Evolutionary conservation across 768 basidiomycete genomes (phyloP), one percentile per base, ranked within the genome.

Genomic region (Mrakia gelida): DNA sequence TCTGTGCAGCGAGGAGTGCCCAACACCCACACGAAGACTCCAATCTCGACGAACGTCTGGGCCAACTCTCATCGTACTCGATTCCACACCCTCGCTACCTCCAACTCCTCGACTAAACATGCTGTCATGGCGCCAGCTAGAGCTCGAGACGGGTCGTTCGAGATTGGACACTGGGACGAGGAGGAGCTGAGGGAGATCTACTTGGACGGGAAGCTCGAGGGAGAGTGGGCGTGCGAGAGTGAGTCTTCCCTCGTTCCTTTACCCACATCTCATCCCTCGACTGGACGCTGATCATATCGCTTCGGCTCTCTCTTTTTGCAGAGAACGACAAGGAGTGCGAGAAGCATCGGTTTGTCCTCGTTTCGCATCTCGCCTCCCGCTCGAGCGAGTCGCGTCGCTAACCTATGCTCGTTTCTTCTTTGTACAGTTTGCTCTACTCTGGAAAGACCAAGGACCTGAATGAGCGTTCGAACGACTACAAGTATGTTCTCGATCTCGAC

Each of bases 401-500:
- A 74, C 45, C 56, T 16, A n/a, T 32, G 16, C 71, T 15, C 21
- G 23, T 62, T 15, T 5, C n/a, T n/a, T 21, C 52, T 32, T n/a
- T 41, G 26, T 67, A 38, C 32, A 78, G 72, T 28, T 3, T n/a
- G 0, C 38, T 56, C 13, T 79, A 34, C 68, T 75, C 78, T 28
- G 28, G 30, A 3, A 45, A 67, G 34, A 74, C 63, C 10, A 82
- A 84, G 73, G 84, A 84, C 73, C 80, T 79, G 71, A 76, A 81
- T 16, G 84, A 85, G 76, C 83, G 79, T 62, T 80, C 81, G n/a
- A 85, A 85, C 76, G 80, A 82, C 18, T 85, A 81, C 82, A 85
- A 85, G 82, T 85, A 84, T 75, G 84, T 85, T 7, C 84, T 85
- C 75, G 84, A 85, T 72, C 81, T 85, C 70, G 84, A 85, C 62